Percentiles rank a stretch among this genome's conserved stretches.
These are phyloP conservation scores for Mrakiaceae sp. DNA, from an alignment of 1,284 basidiomycete genomes.

Conservation along the genomic window DNA sequence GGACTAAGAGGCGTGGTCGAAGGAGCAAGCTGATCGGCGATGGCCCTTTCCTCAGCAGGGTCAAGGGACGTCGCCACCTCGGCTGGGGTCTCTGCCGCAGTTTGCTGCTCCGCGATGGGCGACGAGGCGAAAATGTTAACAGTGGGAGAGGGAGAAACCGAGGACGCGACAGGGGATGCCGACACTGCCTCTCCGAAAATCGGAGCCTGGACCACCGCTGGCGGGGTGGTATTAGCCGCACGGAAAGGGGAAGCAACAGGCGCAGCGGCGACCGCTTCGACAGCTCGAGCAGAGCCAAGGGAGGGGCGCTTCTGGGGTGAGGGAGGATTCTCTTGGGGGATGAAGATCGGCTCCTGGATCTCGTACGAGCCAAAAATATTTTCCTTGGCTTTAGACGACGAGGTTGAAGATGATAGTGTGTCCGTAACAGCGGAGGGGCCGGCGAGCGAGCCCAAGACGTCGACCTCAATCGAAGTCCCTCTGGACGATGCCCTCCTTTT, in stretches of 20 bases:
- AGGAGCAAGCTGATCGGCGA: background rate
- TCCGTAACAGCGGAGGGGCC: background rate
- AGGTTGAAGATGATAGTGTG: background rate
- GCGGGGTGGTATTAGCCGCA: no score
- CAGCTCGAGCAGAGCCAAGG: no score
- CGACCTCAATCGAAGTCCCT: background rate
- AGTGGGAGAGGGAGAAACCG: background rate
- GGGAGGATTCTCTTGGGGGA: background rate
- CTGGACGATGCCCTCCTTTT: no score
- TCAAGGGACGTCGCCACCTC: no score
- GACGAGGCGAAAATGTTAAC: slow-evolving; percentile 1
- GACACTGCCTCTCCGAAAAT: background rate
- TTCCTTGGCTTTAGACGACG: background rate
- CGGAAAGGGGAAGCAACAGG: no score
- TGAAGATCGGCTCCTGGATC: background rate
- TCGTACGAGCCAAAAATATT: slow-evolving; percentile 3
- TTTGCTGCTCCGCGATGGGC: no score
- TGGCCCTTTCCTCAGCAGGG: slow-evolving; percentile 20
- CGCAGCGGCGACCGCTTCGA: no score
- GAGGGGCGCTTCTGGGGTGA: background rate
- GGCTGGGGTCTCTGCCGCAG: no score
- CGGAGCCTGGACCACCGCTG: no score
- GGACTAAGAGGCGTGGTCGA: slow-evolving; percentile 1
- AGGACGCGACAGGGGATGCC: background rate
- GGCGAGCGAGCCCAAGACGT: slow-evolving; percentile 3